These are phyloP conservation scores for Candida mattraensis DNA, from an alignment of 805 yeast species.

Conservation along the genomic window DNA sequence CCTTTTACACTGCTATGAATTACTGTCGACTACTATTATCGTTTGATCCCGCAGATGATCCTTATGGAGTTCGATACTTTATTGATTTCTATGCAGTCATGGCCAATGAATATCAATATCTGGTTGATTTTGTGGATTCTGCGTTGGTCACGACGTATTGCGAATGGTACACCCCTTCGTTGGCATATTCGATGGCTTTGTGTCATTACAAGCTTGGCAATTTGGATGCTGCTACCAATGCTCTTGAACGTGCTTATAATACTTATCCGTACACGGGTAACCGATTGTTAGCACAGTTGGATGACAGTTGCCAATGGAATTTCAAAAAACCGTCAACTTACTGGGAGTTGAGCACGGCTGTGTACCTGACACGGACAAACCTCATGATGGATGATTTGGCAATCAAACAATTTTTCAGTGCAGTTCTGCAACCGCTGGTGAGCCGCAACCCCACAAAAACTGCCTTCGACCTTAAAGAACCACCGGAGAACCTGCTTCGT, in stretches of 20 bases:
- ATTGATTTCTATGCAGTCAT: slow-evolving; percentile 75
- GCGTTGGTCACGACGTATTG: slow-evolving; percentile 56
- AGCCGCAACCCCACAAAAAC: slow-evolving; percentile 16
- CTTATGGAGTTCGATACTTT: slow-evolving; percentile 79
- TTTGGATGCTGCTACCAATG: slow-evolving; percentile 43
- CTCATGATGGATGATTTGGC: slow-evolving; percentile 51
- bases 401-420: slow-evolving; percentile 41
- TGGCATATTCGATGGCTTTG: slow-evolving; percentile 63
- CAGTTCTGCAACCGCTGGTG: slow-evolving; percentile 19
- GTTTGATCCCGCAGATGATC: slow-evolving; percentile 74
- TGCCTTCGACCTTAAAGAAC: slow-evolving; percentile 26
- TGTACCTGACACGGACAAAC: slow-evolving; percentile 58
- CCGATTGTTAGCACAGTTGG: slow-evolving; percentile 51
- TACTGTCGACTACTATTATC: slow-evolving; percentile 72
- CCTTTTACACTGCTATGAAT: slow-evolving; percentile 72
- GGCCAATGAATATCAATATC: slow-evolving; percentile 61
- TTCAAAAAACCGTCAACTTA: slow-evolving; percentile 31
- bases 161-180: slow-evolving; percentile 72
- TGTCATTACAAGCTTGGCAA: slow-evolving; percentile 51
- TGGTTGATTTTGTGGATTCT: slow-evolving; percentile 56
- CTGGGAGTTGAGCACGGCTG: slow-evolving; percentile 46
- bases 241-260: slow-evolving; percentile 50
- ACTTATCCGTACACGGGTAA: slow-evolving; percentile 59
- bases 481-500: slow-evolving; percentile 64
- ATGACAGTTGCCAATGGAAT: slow-evolving; percentile 27